Evolutionary conservation across 129 eudicot genomes (phyloP).

Genomic region (Apium graveolens): DNA sequence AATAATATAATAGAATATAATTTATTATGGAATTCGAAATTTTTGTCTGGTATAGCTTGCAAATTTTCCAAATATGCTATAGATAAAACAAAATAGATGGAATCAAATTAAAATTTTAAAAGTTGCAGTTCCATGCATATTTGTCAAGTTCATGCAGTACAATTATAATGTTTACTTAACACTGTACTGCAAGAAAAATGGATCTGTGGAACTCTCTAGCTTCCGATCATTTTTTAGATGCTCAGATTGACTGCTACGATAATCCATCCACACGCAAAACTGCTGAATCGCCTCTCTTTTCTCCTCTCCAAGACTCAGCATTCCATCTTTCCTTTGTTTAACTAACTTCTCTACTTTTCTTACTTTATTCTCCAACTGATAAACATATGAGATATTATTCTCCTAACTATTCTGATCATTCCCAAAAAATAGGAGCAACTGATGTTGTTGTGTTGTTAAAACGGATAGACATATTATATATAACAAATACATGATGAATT

Average conservation of each 20-base stretch:
- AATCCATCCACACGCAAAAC: constrained; percentile 67
- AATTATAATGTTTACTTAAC: not conserved
- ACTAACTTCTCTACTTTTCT: constrained; percentile 54
- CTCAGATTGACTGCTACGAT: constrained; percentile 58
- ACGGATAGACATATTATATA: too few species aligned
- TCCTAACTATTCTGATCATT: too few species aligned
- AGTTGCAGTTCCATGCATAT: not conserved
- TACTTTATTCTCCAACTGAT: constrained; percentile 31
- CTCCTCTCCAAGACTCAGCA: constrained; percentile 59
- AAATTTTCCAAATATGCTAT: not conserved
- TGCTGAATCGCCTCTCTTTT: constrained; percentile 76
- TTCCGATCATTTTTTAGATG: constrained; percentile 35
- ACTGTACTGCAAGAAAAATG: not conserved
- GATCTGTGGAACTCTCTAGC: constrained; percentile 7
- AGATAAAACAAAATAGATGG: not conserved
- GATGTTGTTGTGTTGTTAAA: too few species aligned
- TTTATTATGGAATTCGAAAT: not conserved
- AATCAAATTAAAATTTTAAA: not conserved
- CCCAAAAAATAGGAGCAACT: too few species aligned
- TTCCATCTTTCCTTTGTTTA: constrained; percentile 45
- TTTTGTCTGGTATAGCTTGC: not conserved
- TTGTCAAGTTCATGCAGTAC: not conserved
- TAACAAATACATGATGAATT: too few species aligned
- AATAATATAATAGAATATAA: too few species aligned
- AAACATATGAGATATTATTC: too few species aligned